Evolutionary conservation across 805 yeast species (phyloP).

Genomic region (Ogataea trehaloabstinens): DNA sequence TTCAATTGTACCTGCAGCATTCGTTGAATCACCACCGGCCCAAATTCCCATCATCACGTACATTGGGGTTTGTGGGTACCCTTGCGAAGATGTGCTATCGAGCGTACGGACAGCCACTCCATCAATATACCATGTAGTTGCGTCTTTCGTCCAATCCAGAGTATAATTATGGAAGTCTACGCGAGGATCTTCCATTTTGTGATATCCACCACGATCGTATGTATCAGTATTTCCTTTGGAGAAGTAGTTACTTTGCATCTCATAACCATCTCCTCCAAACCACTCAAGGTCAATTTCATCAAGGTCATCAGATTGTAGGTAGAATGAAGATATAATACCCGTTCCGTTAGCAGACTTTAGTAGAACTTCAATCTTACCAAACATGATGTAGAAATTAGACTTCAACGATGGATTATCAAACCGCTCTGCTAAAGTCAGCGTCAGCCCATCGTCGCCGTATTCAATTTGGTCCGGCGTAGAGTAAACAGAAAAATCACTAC

Average conservation of each 20-base stretch:
- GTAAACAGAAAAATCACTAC: conserved; percentile 41
- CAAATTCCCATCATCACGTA: conserved; percentile 63
- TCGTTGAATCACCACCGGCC: conserved; percentile 79
- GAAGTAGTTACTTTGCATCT: conserved; percentile 78
- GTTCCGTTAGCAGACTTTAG: conserved; percentile 72
- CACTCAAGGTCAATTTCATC: conserved; percentile 92
- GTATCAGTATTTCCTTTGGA: conserved; percentile 76
- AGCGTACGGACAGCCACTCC: conserved; percentile 68
- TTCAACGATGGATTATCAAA: conserved; percentile 76
- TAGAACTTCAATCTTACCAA: conserved; percentile 75
- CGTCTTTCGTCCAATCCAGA: conserved; percentile 75
- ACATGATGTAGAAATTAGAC: conserved; percentile 84
- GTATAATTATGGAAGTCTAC: conserved; percentile 71
- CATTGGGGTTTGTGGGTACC: conserved; percentile 94
- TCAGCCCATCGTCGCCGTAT: conserved; percentile 56
- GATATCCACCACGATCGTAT: conserved; percentile 78
- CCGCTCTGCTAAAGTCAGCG: conserved; percentile 55
- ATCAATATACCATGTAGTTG: conserved; percentile 69
- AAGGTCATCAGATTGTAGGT: conserved; percentile 75
- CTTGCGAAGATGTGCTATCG: conserved; percentile 49
- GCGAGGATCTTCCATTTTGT: conserved; percentile 56
- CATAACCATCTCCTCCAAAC: conserved; percentile 74
- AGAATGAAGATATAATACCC: conserved; percentile 80
- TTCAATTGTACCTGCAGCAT: conserved; percentile 65
- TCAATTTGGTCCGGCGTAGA: conserved; percentile 45